Conservation (phyloP, 2,329 filamentous ascomycete genomes). For the Botrytis hyacinthi region DNA sequence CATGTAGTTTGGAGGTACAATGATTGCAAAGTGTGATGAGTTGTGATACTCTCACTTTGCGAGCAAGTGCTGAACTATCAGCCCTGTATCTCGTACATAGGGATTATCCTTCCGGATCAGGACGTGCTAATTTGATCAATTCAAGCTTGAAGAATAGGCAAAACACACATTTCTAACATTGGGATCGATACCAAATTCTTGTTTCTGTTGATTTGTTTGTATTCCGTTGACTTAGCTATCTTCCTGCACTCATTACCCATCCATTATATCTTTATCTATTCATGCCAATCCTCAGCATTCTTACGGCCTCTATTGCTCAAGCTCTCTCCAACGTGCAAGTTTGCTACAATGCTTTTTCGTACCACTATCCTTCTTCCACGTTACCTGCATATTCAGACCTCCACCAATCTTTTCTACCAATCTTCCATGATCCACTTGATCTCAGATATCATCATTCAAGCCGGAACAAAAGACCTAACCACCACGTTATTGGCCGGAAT, state of each 20-base stretch:
- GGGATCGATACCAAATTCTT: not conserved
- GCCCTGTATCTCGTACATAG: not conserved
- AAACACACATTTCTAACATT: not conserved
- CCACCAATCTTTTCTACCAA: not conserved
- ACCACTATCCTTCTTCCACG: not conserved
- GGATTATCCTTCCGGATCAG: not conserved
- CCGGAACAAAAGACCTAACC: not conserved
- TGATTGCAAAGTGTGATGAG: not conserved
- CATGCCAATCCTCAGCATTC: not conserved
- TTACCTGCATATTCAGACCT: not conserved
- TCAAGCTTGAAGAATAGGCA: not conserved
- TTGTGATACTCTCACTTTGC: not conserved
- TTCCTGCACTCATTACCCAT: not conserved
- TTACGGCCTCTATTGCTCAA: not conserved
- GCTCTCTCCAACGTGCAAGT: not conserved
- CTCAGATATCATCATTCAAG: not conserved
- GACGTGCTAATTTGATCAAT: not conserved
- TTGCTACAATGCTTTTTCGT: not conserved
- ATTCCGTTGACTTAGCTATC: not conserved
- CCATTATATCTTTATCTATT: not conserved
- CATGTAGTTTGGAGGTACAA: not conserved
- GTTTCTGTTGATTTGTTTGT: not conserved
- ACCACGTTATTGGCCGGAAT: not conserved
- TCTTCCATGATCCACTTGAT: not conserved
- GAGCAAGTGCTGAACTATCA: not conserved